Evolutionary conservation across 2,329 filamentous ascomycete species (phyloP).

Genomic region (Aspergillus tubingensis): DNA sequence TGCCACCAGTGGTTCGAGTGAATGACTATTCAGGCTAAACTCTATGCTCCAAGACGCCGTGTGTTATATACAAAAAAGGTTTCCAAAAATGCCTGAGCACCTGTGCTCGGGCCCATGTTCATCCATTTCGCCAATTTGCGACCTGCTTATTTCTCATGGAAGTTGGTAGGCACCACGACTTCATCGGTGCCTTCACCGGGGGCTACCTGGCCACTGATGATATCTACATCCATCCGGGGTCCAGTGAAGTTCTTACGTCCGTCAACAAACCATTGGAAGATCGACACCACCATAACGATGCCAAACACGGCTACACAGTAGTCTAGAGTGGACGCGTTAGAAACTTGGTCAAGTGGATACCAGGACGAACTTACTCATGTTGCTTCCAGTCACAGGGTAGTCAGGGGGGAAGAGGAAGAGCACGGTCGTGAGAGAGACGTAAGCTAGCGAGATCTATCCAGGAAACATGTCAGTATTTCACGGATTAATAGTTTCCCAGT

Average conservation of each 20-base stretch:
- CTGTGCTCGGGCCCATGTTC: not conserved
- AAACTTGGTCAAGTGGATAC: not conserved
- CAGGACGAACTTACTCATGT: conserved; percentile 62
- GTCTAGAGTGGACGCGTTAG: conserved; percentile 27
- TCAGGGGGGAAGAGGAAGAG: conserved; percentile 74
- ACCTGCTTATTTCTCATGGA: not conserved
- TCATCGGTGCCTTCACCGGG: not conserved
- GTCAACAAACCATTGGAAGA: conserved; percentile 62
- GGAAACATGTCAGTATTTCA: conserved; percentile 23
- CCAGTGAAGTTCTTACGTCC: conserved; percentile 63
- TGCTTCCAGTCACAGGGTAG: conserved; percentile 63
- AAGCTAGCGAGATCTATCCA: conserved; percentile 57
- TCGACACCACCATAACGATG: conserved; percentile 59
- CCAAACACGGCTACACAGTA: conserved; percentile 57
- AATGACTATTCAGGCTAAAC: not conserved
- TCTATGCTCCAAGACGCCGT: not conserved
- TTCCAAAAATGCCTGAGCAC: not conserved
- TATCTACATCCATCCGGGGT: conserved; percentile 49
- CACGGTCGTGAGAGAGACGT: conserved; percentile 70
- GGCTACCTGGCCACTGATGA: conserved; percentile 11
- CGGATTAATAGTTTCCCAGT: not conserved
- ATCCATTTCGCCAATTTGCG: not conserved
- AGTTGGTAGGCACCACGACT: not conserved
- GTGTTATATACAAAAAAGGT: conserved; percentile 1
- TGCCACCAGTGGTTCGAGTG: not conserved